Evolutionary conservation across 345 rosid genomes (phyloP), one percentile per base, ranked within the genome.

Genomic region (Moricandia moricandioides): DNA sequence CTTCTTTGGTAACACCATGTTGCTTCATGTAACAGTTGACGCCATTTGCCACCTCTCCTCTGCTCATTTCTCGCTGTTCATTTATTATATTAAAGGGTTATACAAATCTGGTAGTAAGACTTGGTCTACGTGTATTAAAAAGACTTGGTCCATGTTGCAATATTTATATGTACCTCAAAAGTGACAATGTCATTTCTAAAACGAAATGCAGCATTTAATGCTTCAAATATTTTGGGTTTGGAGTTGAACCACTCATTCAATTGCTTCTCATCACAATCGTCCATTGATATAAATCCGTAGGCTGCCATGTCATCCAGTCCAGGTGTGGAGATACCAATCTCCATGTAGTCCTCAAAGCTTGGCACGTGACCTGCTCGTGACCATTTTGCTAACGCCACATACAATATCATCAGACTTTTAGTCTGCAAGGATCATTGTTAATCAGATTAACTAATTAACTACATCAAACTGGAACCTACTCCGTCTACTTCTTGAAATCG

Each of bases 11-110:
- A 54, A 68, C 72, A 18, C 62, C 51, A 21, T 68, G 12, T 54
- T 68, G 72, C 33, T 54, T 68, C 72, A 68, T 68, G 62, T 68
- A 68, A 34, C 72, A 68, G 18, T 68, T 54, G 62, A 68, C 51
- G 0, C 72, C 72, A 34, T 68, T 54, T 0, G 62, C 72, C 18
- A 68, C 72, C 62, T 68, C 72, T 68, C 72, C 72, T 54, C 62
- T 54, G 49, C 21, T 21, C 47, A 68, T 0, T 30, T 68, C 72
- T 68, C 30, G 27, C 71, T 67, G 60, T 2, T 31, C 40, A 51
- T 26, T 26, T 21, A 51, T 16, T 4, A 11, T 1, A 12, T 5
- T 0, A 13, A 11, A 5, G 6, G 8, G 8, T 10, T 7, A 17
- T 8, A 18, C n/a, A 21, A 29, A 16, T 54, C 9, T 8, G 52